Evolutionary conservation across 1,284 basidiomycete species (phyloP), one percentile per base, ranked within the genome.

Genomic region (Malassezia dermatis): DNA sequence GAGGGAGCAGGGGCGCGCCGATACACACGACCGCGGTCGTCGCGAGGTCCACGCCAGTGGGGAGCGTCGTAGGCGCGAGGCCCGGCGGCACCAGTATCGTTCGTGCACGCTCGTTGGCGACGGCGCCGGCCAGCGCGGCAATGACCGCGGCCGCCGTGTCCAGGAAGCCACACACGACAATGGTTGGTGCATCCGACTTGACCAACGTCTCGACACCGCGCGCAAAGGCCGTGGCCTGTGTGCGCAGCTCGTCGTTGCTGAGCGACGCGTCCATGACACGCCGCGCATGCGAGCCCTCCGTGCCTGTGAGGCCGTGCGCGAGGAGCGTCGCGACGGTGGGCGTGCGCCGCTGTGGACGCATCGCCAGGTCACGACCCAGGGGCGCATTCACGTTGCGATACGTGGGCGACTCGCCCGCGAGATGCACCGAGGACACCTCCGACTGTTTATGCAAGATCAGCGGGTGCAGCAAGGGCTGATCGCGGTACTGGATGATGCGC

Each of bases 311-410:
- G 28, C 62, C 65, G 21, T 54, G 34, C 31, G 51, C 53, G 43
- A 69, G 43, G 27, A 69, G 61, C n/a, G 60, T 56, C 5, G 59
- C 52, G 3, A 72, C 50, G 30, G 67, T 58, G 19, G 62, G 58
- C 34, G 63, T 50, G 3, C 61, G 37, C 4, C 70, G 71, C 28
- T 63, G 53, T 8, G 62, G 49, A 19, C 55, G 55, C 55, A 57
- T 57, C 4, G 71, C 68, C 23, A 74, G 62, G 34, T 72, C 65
- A 43, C 73, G 68, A 30, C 70, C 70, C 5, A 61, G 12, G 7
- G 70, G 71, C 2, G 71, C 62, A 59, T 74, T 74, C 34, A 68
- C 63, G 40, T 71, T 74, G 43, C 71, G 62, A 48, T 69, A 74
- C 39, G 66, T 60, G 31, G 71, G 58, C 15, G 71, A 74, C 48